Conservation (phyloP, 805 yeast genomes). For the Phaffomyces opuntiae region DNA sequence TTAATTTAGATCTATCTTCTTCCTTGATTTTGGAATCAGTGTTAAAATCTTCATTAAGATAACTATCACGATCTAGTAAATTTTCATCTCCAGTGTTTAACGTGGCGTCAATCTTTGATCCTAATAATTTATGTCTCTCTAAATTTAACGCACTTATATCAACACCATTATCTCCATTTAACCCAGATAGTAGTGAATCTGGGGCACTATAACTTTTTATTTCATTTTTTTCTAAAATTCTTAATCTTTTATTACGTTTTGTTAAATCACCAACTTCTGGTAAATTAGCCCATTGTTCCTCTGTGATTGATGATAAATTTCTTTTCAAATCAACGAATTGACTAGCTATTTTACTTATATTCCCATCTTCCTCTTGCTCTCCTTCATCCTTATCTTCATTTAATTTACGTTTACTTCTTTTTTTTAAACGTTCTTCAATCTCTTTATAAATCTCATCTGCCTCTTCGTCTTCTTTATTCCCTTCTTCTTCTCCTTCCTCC, state of each 20-base stretch:
- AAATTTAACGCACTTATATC: slow-evolving; percentile 47
- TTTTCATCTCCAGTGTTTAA: slow-evolving; percentile 12
- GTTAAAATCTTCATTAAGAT: slow-evolving; percentile 31
- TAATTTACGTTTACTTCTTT: slow-evolving; percentile 19
- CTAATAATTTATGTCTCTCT: slow-evolving; percentile 58
- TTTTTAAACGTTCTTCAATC: slow-evolving; percentile 51
- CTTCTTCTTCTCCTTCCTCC: slow-evolving; percentile 28
- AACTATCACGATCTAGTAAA: slow-evolving; percentile 21
- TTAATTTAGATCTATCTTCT: slow-evolving; percentile 55
- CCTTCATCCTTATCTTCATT: slow-evolving; percentile 26
- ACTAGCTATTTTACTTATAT: slow-evolving; percentile 29
- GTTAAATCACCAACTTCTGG: slow-evolving; percentile 92
- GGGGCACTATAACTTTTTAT: slow-evolving; percentile 80
- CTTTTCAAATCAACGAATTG: slow-evolving; percentile 67
- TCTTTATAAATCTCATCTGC: slow-evolving; percentile 65
- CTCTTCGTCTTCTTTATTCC: slow-evolving; percentile 57
- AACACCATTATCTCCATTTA: slow-evolving; percentile 24
- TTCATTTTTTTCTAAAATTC: slow-evolving; percentile 53
- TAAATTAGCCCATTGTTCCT: slow-evolving; percentile 69
- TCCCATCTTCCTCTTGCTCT: slow-evolving; percentile 22
- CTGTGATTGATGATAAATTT: slow-evolving; percentile 48
- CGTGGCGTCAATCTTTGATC: slow-evolving; percentile 42
- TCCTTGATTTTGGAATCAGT: slow-evolving; percentile 7
- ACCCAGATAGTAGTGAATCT: slow-evolving; percentile 48
- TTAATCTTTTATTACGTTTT: slow-evolving; percentile 61